These are phyloP conservation scores for Stereocaulon alpinum DNA, from an alignment of 495 filamentous ascomycete genomes.

Conservation along the genomic window DNA sequence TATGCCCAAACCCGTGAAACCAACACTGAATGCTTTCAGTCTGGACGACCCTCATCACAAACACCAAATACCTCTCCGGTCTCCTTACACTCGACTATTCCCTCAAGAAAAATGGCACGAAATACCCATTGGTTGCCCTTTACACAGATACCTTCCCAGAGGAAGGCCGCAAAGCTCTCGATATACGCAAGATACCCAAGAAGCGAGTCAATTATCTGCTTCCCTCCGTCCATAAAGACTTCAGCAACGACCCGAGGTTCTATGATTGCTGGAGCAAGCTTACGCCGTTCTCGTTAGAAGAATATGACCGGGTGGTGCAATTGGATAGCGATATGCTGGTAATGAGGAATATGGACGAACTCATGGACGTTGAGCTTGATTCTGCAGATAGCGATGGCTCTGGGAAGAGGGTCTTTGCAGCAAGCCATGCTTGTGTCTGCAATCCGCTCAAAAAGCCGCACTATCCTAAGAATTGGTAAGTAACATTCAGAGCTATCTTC, in stretches of 20 bases:
- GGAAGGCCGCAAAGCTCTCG: constrained; percentile 53
- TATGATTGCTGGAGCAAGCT: constrained; percentile 81
- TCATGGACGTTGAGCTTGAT: constrained; percentile 68
- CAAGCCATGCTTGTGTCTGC: constrained; percentile 70
- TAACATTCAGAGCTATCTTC: neutral
- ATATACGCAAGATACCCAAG: constrained; percentile 49
- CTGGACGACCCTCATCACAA: constrained; percentile 75
- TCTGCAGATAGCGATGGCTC: constrained; percentile 37
- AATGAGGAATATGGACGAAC: constrained; percentile 70
- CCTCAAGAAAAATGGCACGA: constrained; percentile 45
- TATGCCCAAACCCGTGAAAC: neutral
- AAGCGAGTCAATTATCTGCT: constrained; percentile 53
- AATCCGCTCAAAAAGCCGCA: constrained; percentile 66
- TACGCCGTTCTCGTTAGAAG: constrained; percentile 56
- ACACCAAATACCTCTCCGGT: constrained; percentile 60
- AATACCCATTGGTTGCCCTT: constrained; percentile 64
- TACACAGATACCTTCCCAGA: constrained; percentile 61
- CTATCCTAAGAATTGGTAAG: constrained; percentile 64
- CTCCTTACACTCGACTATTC: constrained; percentile 63
- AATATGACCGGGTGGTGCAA: constrained; percentile 64
- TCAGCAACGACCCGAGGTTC: constrained; percentile 58
- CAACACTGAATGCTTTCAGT: constrained; percentile 30
- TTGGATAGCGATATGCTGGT: constrained; percentile 83
- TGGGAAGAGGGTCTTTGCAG: constrained; percentile 55
- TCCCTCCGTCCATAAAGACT: constrained; percentile 45